Conservation (phyloP, 2,329 filamentous ascomycete species). For the Botrytis fragariae region DNA sequence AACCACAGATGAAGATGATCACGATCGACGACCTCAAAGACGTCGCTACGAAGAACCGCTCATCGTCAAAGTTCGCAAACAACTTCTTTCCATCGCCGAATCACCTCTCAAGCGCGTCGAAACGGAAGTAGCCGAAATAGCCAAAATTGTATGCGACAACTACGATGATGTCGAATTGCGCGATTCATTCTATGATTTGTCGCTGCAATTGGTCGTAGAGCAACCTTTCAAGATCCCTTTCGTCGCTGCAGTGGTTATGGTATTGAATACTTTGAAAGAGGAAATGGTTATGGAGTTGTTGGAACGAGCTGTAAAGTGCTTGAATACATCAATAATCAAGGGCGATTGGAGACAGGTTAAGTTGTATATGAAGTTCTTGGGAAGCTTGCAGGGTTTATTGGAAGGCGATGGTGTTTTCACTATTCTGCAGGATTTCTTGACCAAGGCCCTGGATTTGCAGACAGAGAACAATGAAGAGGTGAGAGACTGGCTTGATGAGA, state of each 20-base stretch:
- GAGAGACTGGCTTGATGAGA: conserved; percentile 42
- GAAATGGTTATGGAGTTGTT: conserved; percentile 73
- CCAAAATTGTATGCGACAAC: conserved; percentile 75
- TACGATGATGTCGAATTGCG: conserved; percentile 81
- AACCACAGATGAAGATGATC: conserved; percentile 68
- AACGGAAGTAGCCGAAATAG: conserved; percentile 73
- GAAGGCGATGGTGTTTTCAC: conserved; percentile 84
- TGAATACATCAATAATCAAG: conserved; percentile 64
- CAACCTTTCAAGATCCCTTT: conserved; percentile 99
- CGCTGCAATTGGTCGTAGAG: conserved; percentile 75
- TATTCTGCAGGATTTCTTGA: conserved; percentile 85
- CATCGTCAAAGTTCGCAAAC: conserved; percentile 69
- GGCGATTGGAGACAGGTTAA: conserved; percentile 92
- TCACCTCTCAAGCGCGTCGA: conserved; percentile 74
- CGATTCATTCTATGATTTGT: conserved; percentile 68
- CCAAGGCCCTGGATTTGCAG: conserved; percentile 86
- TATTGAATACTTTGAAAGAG: conserved; percentile 73
- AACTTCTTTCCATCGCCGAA: conserved; percentile 78
- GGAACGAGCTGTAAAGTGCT: conserved; percentile 55
- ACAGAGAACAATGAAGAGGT: conserved; percentile 92
- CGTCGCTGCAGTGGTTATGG: conserved; percentile 76
- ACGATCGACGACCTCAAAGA: conserved; percentile 70
- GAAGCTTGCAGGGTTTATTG: conserved; percentile 76
- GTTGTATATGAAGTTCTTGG: conserved; percentile 82
- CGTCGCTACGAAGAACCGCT: conserved; percentile 72